Evolutionary conservation across 352 stramenopile genomes (phyloP).

Genomic region (Phytophthora foliorum): DNA sequence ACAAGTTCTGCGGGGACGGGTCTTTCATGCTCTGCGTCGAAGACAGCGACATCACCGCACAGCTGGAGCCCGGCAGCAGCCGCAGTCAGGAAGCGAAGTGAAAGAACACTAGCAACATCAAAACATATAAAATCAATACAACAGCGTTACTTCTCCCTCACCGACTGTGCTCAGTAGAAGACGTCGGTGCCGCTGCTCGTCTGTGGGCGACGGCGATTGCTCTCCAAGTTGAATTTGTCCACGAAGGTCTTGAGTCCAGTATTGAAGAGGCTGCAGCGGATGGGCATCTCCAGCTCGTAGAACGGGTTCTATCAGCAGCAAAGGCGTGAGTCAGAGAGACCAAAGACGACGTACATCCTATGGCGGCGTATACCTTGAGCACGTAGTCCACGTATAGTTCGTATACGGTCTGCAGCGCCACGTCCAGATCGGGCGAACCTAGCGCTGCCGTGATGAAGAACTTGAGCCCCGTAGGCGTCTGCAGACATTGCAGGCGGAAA

Average conservation of each 20-base stretch:
- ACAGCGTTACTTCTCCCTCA: background rate
- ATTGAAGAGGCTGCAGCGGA: constrained; percentile 95
- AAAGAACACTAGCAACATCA: background rate
- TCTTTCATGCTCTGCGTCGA: constrained; percentile 66
- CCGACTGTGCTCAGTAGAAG: constrained; percentile 31
- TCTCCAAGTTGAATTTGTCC: constrained; percentile 87
- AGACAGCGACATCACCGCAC: constrained; percentile 15
- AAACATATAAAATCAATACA: background rate
- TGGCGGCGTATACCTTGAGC: constrained; percentile 80
- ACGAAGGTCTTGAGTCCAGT: constrained; percentile 88
- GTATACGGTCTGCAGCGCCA: constrained; percentile 91
- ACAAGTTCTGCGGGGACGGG: constrained; percentile 79
- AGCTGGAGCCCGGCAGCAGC: background rate
- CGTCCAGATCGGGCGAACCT: constrained; percentile 86
- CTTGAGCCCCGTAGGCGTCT: constrained; percentile 94
- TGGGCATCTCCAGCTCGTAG: constrained; percentile 96
- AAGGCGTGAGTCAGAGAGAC: too few species aligned
- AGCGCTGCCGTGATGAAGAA: constrained; percentile 95
- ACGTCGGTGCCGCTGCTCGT: constrained; percentile 41
- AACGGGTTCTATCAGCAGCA: constrained; percentile 89
- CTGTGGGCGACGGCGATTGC: constrained; percentile 64
- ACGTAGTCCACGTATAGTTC: constrained; percentile 97
- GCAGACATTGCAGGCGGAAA: constrained; percentile 94
- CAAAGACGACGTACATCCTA: background rate
- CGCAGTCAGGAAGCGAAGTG: background rate